These are phyloP conservation scores for Boletales sp. DNA, from an alignment of 768 basidiomycete genomes.

Conservation along the genomic window DNA sequence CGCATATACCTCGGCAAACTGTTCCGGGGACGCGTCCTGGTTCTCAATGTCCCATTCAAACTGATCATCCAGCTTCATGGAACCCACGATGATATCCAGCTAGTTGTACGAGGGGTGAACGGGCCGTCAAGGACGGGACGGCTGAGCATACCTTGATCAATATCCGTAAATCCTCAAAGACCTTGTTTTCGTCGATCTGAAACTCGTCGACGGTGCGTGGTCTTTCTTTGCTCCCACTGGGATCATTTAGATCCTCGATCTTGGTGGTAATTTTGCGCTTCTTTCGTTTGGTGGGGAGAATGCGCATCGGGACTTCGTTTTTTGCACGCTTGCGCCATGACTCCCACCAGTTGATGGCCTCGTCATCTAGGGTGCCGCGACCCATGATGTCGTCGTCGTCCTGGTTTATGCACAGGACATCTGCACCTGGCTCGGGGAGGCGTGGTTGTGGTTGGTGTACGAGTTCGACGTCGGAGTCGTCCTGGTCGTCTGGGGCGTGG, in stretches of 20 bases:
- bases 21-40: slow-evolving; percentile 77
- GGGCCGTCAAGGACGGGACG: not conserved
- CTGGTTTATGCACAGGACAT: slow-evolving; percentile 17
- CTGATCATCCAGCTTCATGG: slow-evolving; percentile 90
- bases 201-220: slow-evolving; percentile 59
- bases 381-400: slow-evolving; percentile 21
- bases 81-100: slow-evolving; percentile 94
- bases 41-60: slow-evolving; percentile 98
- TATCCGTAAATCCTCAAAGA: slow-evolving; percentile 87
- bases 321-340: slow-evolving; percentile 57
- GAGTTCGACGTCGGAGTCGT: slow-evolving; percentile 26
- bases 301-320: slow-evolving; percentile 28
- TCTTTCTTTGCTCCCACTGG: slow-evolving; percentile 36
- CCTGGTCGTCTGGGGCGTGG: slow-evolving; percentile 24
- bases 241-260: slow-evolving; percentile 19
- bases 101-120: slow-evolving; percentile 29
- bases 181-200: slow-evolving; percentile 58
- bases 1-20: slow-evolving; percentile 84
- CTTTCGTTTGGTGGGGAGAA: slow-evolving; percentile 34
- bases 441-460: slow-evolving; percentile 12
- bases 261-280: slow-evolving; percentile 40
- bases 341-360: slow-evolving; percentile 63
- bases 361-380: slow-evolving; percentile 47
- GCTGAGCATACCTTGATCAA: slow-evolving; percentile 71
- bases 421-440: slow-evolving; percentile 17